Evolutionary conservation across 1,284 basidiomycete genomes (phyloP), one percentile per base, ranked within the genome.

Genomic region (Irpex lacteus): DNA sequence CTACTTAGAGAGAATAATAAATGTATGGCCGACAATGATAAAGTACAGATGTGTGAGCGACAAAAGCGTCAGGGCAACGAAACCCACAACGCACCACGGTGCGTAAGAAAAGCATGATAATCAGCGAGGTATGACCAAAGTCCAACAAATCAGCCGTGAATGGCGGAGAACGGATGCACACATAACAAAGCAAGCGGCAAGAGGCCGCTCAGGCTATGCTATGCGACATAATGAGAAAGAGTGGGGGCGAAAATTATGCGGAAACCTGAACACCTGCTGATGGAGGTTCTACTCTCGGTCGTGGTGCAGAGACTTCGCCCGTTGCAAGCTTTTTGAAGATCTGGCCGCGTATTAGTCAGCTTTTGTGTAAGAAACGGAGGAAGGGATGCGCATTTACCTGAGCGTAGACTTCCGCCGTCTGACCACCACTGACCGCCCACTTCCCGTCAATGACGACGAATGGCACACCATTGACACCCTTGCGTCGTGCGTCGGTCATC

Each of bases 381-480:
- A 18, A 11, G 19, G 9, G 50, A 5, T 26, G 15, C 1, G 40
- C 18, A 37, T 40, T 13, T 3, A 89, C 91, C 82, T 91, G 86
- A 53, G 88, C 76, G 69, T 86, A 93, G 13, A 89, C 87, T 44
- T 92, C 89, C 47, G 84, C 82, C 5, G 85, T 80, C 73, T 93
- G 91, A 3, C 87, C 88, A 4, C 91, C 91, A 57, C 85, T 88
- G 56, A 94, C 79, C 7, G 89, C 90, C 89, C 90, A 94, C 70
- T 87, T 87, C 18, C 86, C 85, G 71, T 93, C 89, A 67, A 95
- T 89, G 71, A 94, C 86, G 56, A 87, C 86, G 77, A 92, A 86
- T 2, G 93, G 92, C 5, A 94, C 91, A 40, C 92, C 92, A 0
- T 84, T 90, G 60, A 95, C 86, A 19, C 91, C 91, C 64, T 86